phyloP scores from a whole-genome alignment of 2,329 filamentous ascomycete genomes.

The Alternaria dauci region DNA sequence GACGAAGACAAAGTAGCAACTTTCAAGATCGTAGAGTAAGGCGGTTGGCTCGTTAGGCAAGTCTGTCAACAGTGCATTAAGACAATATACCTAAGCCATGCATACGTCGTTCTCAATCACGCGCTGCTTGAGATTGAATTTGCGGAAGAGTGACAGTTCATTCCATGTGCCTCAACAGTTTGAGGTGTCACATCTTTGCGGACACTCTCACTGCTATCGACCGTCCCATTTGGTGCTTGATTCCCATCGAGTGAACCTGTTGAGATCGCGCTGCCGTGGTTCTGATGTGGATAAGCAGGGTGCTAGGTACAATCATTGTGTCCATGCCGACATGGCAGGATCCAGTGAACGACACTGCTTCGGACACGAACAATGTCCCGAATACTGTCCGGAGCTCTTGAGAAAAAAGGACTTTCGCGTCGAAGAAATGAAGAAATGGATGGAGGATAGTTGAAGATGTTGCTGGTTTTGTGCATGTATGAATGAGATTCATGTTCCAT shows the following conservation, averaged over 20 bases:
- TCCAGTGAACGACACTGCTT: background rate
- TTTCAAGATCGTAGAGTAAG: too few species aligned
- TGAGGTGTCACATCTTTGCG: background rate
- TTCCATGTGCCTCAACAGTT: background rate
- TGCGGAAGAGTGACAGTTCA: too few species aligned
- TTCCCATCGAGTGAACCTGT: background rate
- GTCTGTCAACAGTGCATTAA: too few species aligned
- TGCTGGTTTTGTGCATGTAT: too few species aligned
- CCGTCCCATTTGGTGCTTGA: background rate
- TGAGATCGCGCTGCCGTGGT: background rate
- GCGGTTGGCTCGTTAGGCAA: too few species aligned
- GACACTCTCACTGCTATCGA: background rate
- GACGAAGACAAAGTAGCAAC: too few species aligned
- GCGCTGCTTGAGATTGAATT: too few species aligned
- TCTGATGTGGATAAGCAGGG: background rate
- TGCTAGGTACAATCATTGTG: background rate
- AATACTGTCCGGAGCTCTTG: background rate
- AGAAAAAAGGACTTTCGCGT: background rate
- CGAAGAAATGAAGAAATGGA: too few species aligned
- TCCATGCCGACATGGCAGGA: background rate
- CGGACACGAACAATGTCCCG: background rate
- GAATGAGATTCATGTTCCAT: too few species aligned
- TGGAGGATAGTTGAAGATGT: too few species aligned
- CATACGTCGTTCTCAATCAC: too few species aligned
- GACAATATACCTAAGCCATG: too few species aligned